Evolutionary conservation across 495 filamentous ascomycete species (phyloP).

Genomic region (Penicillium soppii): DNA sequence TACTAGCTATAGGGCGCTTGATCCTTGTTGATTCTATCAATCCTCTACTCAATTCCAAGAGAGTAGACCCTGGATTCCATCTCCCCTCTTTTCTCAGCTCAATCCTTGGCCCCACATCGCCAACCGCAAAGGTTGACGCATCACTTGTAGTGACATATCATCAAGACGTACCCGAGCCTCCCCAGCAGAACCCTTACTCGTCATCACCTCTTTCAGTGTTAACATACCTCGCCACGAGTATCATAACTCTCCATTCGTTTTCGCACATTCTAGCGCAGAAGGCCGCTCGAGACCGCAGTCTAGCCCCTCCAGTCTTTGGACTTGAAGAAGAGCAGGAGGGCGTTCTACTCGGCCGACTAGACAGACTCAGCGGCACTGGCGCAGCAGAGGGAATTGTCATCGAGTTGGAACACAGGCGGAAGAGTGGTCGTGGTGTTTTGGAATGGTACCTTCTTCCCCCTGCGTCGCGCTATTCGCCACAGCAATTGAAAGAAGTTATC

Average conservation of each 20-base stretch:
- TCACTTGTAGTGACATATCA: conserved; percentile 48
- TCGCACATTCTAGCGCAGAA: conserved; percentile 67
- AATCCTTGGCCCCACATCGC: conserved; percentile 27
- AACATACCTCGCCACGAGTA: conserved; percentile 65
- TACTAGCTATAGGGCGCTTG: conserved; percentile 34
- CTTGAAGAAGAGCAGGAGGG: conserved; percentile 74
- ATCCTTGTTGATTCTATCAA: conserved; percentile 49
- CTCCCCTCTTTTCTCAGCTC: conserved; percentile 41
- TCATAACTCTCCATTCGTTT: conserved; percentile 63
- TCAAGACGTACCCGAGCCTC: conserved; percentile 48
- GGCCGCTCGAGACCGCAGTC: conserved; percentile 65
- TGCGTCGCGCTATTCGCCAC: conserved; percentile 31
- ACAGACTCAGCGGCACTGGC: conserved; percentile 45
- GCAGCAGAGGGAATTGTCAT: conserved; percentile 63
- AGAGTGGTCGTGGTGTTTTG: conserved; percentile 71
- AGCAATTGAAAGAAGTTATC: conserved; percentile 49
- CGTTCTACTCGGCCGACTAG: conserved; percentile 57
- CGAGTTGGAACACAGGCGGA: conserved; percentile 80
- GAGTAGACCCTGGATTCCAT: conserved; percentile 30
- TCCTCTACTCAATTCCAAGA: conserved; percentile 32
- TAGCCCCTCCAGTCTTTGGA: conserved; percentile 72
- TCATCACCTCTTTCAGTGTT: conserved; percentile 63
- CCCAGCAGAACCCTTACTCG: conserved; percentile 58
- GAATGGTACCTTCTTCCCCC: conserved; percentile 74
- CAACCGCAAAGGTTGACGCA: conserved; percentile 31